These are phyloP conservation scores for Rhodotorula mucilaginosa DNA, from an alignment of 1,284 basidiomycete species.

Conservation along the genomic window DNA sequence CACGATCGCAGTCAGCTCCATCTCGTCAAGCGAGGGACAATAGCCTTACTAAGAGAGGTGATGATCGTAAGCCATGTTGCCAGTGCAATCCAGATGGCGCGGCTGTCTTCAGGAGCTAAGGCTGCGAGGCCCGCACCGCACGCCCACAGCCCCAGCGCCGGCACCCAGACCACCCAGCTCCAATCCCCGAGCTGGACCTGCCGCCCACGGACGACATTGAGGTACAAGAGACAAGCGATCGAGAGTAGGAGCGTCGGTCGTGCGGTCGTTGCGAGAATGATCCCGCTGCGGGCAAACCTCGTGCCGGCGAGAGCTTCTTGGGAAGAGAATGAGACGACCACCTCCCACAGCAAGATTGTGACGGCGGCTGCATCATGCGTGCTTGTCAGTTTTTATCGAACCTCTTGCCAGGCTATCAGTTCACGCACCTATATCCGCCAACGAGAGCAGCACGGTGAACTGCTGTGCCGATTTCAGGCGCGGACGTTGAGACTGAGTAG, in stretches of 20 bases:
- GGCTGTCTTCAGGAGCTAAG: neutral
- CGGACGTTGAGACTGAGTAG: neutral
- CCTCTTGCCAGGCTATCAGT: neutral
- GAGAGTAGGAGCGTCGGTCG: conserved; percentile 32
- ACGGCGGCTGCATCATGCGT: conserved; percentile 14
- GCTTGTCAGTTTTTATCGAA: neutral
- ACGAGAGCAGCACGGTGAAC: conserved; percentile 27
- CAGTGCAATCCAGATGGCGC: conserved; percentile 24
- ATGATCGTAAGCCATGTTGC: conserved; percentile 18
- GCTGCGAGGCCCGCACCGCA: conserved; percentile 26
- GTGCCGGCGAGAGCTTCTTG: conserved; percentile 3
- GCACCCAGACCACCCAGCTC: conserved; percentile 36
- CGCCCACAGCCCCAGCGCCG: conserved; percentile 13
- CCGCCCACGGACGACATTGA: conserved; percentile 28
- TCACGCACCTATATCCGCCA: conserved; percentile 20
- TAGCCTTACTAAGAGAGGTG: conserved; percentile 12
- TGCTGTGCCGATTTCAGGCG: conserved; percentile 35
- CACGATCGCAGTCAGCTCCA: no score
- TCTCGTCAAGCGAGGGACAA: no score
- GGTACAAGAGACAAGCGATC: conserved; percentile 29
- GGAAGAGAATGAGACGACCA: neutral
- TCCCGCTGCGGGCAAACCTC: conserved; percentile 9
- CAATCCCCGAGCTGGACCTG: conserved; percentile 24
- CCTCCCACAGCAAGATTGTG: conserved; percentile 31
- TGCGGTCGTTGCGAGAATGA: conserved; percentile 21